Evolutionary conservation across 1,139 yeast species (phyloP).

Genomic region (Cylindricascospora bacillispora): DNA sequence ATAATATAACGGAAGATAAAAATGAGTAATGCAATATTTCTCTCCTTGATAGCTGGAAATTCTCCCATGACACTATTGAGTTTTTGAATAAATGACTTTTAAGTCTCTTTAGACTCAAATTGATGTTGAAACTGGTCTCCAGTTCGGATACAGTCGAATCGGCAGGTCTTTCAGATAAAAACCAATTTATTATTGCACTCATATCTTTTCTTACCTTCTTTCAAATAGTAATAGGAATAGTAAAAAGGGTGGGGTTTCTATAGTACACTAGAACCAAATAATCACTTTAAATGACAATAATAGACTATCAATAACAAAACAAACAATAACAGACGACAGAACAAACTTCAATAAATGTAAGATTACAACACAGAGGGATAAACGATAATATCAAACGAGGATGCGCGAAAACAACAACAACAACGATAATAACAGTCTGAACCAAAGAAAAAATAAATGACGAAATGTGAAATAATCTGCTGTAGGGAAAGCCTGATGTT

Average conservation of each 20-base stretch:
- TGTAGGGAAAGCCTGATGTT: too few relatives aligned
- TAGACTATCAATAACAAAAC: neutral
- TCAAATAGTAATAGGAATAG: neutral
- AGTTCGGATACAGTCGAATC: constrained; percentile 45
- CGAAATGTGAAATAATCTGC: too few relatives aligned
- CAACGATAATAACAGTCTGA: too few relatives aligned
- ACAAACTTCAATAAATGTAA: neutral
- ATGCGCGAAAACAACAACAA: too few relatives aligned
- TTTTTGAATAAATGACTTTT: constrained; percentile 38
- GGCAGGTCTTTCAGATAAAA: constrained; percentile 47
- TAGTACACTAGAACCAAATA: neutral
- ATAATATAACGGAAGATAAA: constrained; percentile 35
- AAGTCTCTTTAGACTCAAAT: constrained; percentile 36
- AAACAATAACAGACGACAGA: neutral
- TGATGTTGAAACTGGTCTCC: constrained; percentile 46
- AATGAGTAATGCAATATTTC: constrained; percentile 44
- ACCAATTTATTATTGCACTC: constrained; percentile 35
- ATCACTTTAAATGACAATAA: neutral
- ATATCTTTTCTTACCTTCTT: neutral
- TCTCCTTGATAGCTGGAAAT: constrained; percentile 12
- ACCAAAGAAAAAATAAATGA: too few relatives aligned
- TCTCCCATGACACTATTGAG: too few relatives aligned
- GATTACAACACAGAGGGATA: too few relatives aligned
- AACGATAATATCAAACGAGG: too few relatives aligned
- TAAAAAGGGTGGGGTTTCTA: neutral